Conservation (phyloP, 345 rosid species). For the Pseudoturritis turrita region DNA sequence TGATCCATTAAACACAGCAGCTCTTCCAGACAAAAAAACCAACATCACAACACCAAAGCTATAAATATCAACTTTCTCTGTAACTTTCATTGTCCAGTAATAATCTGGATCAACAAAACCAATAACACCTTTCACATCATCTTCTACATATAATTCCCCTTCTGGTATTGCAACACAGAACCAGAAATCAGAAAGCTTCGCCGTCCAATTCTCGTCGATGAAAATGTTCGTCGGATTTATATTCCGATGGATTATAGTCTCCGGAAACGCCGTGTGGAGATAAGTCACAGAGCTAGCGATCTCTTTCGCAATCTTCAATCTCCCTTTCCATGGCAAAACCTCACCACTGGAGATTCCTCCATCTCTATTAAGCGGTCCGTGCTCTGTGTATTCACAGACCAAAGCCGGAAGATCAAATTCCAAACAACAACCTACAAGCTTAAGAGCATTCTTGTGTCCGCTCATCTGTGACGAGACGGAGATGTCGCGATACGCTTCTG, state of each 20-base stretch:
- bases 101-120: conserved; percentile 29
- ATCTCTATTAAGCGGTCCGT: conserved; percentile 15
- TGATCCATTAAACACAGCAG: conserved; percentile 21
- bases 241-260: conserved; percentile 23
- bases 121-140: conserved; percentile 19
- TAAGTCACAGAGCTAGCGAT: conserved; percentile 5
- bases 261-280: conserved; percentile 25
- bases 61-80: conserved; percentile 20
- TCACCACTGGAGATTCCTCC: not conserved
- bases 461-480: conserved; percentile 27
- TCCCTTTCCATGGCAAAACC: conserved; percentile 15
- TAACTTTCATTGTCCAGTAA: conserved; percentile 28
- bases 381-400: conserved; percentile 15
- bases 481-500: conserved; percentile 24
- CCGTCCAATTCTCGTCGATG: conserved; percentile 7
- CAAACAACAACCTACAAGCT: conserved; percentile 21
- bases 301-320: conserved; percentile 23
- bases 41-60: conserved; percentile 28
- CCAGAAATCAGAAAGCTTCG: conserved; percentile 29
- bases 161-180: conserved; percentile 27
- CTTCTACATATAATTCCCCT: conserved; percentile 18
- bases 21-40: conserved; percentile 29
- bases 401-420: conserved; percentile 21
- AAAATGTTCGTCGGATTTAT: conserved; percentile 21
- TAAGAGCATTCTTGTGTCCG: conserved; percentile 6